Evolutionary conservation across 164 flowering plant species (phyloP).

Genomic region (Echeveria elegans): DNA sequence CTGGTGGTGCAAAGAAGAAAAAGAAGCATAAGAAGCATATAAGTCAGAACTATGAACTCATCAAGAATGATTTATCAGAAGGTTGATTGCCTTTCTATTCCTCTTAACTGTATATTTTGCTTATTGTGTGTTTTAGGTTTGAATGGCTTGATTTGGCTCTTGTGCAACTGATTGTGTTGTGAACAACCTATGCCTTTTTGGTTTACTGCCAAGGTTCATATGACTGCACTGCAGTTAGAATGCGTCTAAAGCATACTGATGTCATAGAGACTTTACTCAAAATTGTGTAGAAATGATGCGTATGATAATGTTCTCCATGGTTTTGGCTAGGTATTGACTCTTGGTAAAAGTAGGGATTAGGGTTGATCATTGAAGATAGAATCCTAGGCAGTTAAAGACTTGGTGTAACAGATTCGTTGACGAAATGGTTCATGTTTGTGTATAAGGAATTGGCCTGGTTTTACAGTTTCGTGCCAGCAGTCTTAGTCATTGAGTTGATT

Average conservation of each 20-base stretch:
- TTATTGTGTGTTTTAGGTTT: not conserved
- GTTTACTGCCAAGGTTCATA: not conserved
- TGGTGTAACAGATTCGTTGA: too few relatives aligned
- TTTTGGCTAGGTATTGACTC: not conserved
- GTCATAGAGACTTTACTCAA: too few relatives aligned
- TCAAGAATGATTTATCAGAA: constrained; percentile 26
- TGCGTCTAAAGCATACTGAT: not conserved
- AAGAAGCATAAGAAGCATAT: constrained; percentile 48
- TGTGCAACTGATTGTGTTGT: not conserved
- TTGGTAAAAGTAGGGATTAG: not conserved
- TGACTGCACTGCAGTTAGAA: not conserved
- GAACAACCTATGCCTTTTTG: not conserved
- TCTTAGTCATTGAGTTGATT: not conserved
- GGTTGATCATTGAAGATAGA: not conserved
- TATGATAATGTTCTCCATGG: not conserved
- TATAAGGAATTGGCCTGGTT: not conserved
- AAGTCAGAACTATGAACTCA: constrained; percentile 25
- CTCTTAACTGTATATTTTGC: not conserved
- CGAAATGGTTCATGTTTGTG: not conserved
- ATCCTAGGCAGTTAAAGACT: too few relatives aligned
- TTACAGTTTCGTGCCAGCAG: not conserved
- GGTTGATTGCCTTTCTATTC: constrained; percentile 17
- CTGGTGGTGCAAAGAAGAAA: constrained; percentile 63
- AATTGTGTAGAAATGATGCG: not conserved
- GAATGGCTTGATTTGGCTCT: not conserved